Percentiles rank a stretch among this genome's conserved stretches.
These are phyloP conservation scores for Oryza meyeriana DNA, from an alignment of 176 grass and related monocot species.

Conservation along the genomic window DNA sequence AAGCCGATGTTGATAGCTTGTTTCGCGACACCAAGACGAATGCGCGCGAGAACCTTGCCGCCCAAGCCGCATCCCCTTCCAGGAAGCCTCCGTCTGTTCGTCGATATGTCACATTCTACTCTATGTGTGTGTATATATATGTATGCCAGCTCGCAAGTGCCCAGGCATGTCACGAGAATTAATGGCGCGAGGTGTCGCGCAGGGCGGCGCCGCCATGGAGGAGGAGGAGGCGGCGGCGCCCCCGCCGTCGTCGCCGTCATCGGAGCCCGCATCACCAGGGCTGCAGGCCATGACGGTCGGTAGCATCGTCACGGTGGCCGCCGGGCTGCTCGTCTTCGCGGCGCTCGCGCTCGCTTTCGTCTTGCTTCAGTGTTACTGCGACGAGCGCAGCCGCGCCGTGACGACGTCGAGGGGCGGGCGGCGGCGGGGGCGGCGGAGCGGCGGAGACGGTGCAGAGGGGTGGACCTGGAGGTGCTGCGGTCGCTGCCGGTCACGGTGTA, in stretches of 20 bases:
- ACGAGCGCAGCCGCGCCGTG: background rate
- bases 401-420: background rate
- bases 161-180: background rate
- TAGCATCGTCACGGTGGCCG: background rate
- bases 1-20: background rate
- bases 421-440: background rate
- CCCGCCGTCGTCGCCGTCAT: background rate
- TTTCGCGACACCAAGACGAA: background rate
- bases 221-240: background rate
- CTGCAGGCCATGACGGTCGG: background rate
- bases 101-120: background rate
- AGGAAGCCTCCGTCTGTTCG: background rate
- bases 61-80: background rate
- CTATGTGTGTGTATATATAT: background rate
- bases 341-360: slow-evolving; percentile 18
- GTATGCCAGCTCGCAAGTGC: background rate
- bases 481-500: slow-evolving; percentile 43
- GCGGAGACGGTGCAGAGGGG: background rate
- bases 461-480: slow-evolving; percentile 41
- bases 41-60: no score
- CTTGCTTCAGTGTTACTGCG: slow-evolving; percentile 5
- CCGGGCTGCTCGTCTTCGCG: slow-evolving; percentile 21
- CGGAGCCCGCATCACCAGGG: background rate
- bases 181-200: background rate
- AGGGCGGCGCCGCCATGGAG: background rate